Conservation (phyloP, 2,329 filamentous ascomycete species). For the Colletotrichum orbiculare region DNA sequence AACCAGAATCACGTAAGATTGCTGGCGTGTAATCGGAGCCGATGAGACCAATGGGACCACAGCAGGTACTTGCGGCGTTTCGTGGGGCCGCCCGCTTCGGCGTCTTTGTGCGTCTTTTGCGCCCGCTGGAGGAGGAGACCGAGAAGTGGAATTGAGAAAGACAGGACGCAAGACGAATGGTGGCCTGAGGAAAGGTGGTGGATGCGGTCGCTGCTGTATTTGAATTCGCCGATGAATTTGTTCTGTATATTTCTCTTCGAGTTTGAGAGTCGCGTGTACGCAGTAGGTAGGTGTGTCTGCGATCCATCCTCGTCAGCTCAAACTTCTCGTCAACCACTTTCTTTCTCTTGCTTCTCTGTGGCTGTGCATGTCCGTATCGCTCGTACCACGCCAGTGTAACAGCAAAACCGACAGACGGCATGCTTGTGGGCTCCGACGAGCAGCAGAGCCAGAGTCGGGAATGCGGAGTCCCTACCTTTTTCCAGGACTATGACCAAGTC, state of each 20-base stretch:
- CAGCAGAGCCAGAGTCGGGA: too few species aligned
- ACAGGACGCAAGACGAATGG: too few species aligned
- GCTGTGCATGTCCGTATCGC: not conserved
- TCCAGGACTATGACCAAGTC: too few species aligned
- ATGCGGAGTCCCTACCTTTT: too few species aligned
- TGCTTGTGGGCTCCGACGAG: too few species aligned
- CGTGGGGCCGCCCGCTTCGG: constrained; percentile 16
- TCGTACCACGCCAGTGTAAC: not conserved
- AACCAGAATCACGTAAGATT: constrained; percentile 1
- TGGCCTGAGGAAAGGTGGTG: not conserved
- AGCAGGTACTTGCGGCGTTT: constrained; percentile 5
- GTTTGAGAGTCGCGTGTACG: too few species aligned
- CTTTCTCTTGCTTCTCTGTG: not conserved
- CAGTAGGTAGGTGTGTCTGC: too few species aligned
- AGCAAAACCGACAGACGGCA: too few species aligned
- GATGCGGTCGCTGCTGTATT: constrained; percentile 18
- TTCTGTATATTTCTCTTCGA: not conserved
- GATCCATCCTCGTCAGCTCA: constrained; percentile 1
- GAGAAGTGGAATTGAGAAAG: too few species aligned
- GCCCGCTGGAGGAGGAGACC: constrained; percentile 17
- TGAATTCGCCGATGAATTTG: not conserved
- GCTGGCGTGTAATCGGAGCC: too few species aligned
- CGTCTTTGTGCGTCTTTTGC: constrained; percentile 31
- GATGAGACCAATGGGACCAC: not conserved
- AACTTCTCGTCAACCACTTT: not conserved